These are phyloP conservation scores for Arabidopsis arenosa DNA, from an alignment of 345 rosid species.

Conservation along the genomic window DNA sequence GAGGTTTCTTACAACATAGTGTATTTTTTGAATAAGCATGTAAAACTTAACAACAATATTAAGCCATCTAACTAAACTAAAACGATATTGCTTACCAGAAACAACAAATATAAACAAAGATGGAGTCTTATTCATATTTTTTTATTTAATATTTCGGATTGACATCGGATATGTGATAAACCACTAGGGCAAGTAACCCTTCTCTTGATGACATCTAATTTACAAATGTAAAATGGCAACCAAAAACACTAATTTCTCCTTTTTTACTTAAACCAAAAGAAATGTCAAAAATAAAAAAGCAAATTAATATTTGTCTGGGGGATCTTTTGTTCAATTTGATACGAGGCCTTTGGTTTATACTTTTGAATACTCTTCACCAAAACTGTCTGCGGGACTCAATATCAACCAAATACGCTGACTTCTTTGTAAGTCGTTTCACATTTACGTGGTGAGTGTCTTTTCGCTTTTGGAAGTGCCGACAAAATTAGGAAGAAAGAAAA, in stretches of 20 bases:
- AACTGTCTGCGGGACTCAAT: constrained; percentile 17
- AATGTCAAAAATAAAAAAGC: constrained; percentile 28
- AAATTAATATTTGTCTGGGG: too few relatives aligned
- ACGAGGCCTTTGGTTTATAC: constrained; percentile 29
- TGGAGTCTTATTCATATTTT: not conserved
- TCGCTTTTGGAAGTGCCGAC: constrained; percentile 25
- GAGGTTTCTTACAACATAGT: too few relatives aligned
- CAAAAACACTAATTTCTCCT: constrained; percentile 10
- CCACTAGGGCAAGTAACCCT: constrained; percentile 7
- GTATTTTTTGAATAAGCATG: too few relatives aligned
- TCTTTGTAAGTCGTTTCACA: constrained; percentile 13
- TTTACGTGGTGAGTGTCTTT: constrained; percentile 15
- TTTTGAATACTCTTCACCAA: constrained; percentile 30
- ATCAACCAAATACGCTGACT: constrained; percentile 43
- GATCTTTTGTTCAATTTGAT: too few relatives aligned
- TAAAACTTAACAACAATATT: too few relatives aligned
- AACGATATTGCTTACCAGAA: too few relatives aligned
- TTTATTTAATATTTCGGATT: not conserved
- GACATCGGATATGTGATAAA: constrained; percentile 7
- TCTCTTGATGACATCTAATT: constrained; percentile 8
- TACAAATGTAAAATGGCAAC: constrained; percentile 34
- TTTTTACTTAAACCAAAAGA: constrained; percentile 12
- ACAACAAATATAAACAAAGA: not conserved
- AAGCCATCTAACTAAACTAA: too few relatives aligned
- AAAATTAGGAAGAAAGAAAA: constrained; percentile 26